Conservation (phyloP, 345 rosid genomes). For the Melastoma malabathricum region DNA sequence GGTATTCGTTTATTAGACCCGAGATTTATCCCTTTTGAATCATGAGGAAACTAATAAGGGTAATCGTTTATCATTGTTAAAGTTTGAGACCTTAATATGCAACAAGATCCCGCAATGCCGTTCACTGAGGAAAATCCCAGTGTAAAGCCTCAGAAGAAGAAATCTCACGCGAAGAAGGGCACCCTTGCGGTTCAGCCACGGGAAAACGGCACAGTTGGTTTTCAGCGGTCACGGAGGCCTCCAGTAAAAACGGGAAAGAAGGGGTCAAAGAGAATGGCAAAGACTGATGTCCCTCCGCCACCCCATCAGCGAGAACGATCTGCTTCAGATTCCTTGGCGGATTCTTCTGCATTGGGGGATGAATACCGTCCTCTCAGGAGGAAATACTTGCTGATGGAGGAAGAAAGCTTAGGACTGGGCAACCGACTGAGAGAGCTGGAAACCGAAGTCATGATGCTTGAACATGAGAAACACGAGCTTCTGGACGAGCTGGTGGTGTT, state of each 20-base stretch:
- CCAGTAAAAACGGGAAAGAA: slow-evolving; percentile 19
- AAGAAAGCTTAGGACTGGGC: slow-evolving; percentile 57
- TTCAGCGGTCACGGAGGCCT: slow-evolving; percentile 16
- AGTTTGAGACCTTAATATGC: slow-evolving; percentile 18
- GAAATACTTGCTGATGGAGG: slow-evolving; percentile 62
- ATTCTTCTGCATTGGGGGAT: slow-evolving; percentile 42
- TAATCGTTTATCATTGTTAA: background rate
- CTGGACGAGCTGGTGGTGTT: slow-evolving; percentile 79
- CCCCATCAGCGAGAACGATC: slow-evolving; percentile 48
- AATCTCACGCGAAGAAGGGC: slow-evolving; percentile 19
- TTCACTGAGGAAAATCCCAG: slow-evolving; percentile 27
- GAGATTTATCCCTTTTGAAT: too few relatives aligned
- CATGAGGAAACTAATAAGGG: too few relatives aligned
- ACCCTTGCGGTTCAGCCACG: slow-evolving; percentile 18
- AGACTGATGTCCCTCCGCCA: slow-evolving; percentile 29
- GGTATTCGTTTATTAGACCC: too few relatives aligned
- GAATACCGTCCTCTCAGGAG: slow-evolving; percentile 61
- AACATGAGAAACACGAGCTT: slow-evolving; percentile 59
- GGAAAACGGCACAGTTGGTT: slow-evolving; percentile 15
- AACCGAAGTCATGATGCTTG: slow-evolving; percentile 54
- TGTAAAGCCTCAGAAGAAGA: slow-evolving; percentile 35
- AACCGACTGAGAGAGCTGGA: slow-evolving; percentile 48
- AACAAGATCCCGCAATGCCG: slow-evolving; percentile 33
- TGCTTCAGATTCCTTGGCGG: slow-evolving; percentile 55
- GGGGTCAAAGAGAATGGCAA: slow-evolving; percentile 26